Percentiles rank a stretch among this genome's conserved stretches.
Evolutionary conservation across 108 stramenopile genomes (phyloP).

Genomic region (Discostella stelligeroides): DNA sequence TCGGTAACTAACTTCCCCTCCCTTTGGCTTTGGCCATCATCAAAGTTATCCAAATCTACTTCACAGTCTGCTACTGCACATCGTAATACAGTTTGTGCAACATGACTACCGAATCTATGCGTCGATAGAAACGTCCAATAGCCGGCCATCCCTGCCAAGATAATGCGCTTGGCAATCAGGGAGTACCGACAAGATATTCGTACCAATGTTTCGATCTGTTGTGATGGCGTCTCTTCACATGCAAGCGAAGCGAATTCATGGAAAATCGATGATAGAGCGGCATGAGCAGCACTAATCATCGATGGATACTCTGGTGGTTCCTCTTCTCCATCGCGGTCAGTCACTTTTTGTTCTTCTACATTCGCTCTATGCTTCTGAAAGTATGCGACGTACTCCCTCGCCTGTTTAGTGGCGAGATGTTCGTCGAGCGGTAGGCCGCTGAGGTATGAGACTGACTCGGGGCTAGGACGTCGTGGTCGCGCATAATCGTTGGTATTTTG

Average conservation of each 20-base stretch:
- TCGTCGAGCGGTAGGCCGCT: constrained; percentile 74
- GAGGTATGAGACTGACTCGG: constrained; percentile 81
- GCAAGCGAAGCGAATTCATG: constrained; percentile 84
- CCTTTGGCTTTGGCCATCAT: constrained; percentile 24
- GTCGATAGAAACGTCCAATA: constrained; percentile 78
- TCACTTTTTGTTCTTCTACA: constrained; percentile 6
- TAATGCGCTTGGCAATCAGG: constrained; percentile 56
- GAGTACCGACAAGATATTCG: constrained; percentile 70
- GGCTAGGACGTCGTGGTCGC: constrained; percentile 78
- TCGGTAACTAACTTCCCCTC: constrained; percentile 61
- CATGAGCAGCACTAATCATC: constrained; percentile 63
- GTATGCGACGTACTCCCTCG: constrained; percentile 50
- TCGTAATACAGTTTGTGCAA: constrained; percentile 74
- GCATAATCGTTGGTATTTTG: constrained; percentile 47
- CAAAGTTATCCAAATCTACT: constrained; percentile 44
- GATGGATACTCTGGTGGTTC: constrained; percentile 65
- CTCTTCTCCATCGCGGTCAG: constrained; percentile 17
- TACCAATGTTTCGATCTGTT: constrained; percentile 69
- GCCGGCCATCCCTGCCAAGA: constrained; percentile 58
- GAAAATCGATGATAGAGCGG: constrained; percentile 75
- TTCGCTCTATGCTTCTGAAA: constrained; percentile 16
- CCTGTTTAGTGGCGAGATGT: constrained; percentile 58
- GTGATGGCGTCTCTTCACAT: constrained; percentile 74
- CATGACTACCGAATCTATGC: constrained; percentile 87
- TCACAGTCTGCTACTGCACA: constrained; percentile 54